Conservation (phyloP, 2,329 filamentous ascomycete genomes). For the Anisogramma anomala region DNA sequence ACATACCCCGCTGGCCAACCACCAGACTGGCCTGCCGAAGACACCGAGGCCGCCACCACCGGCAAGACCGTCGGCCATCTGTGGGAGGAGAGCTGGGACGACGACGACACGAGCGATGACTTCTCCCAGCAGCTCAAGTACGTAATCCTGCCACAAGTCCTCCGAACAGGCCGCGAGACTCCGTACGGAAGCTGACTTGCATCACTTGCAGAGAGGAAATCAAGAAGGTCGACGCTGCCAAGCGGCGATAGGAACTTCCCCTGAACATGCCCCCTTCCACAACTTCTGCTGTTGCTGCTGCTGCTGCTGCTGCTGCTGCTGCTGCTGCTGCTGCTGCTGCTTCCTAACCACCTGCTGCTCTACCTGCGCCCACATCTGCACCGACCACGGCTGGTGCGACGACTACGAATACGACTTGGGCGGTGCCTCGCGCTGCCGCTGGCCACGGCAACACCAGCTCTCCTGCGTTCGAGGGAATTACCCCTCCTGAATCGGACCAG, state of each 20-base stretch:
- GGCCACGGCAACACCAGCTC: too few species aligned
- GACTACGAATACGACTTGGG: too few species aligned
- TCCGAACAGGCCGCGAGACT: too few species aligned
- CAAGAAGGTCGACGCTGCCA: conserved; percentile 79
- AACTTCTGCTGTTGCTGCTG: neutral
- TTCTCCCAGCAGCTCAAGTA: conserved; percentile 92
- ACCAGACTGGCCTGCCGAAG: conserved; percentile 84
- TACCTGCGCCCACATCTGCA: too few species aligned
- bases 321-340: too few species aligned
- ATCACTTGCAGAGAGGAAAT: conserved; percentile 60
- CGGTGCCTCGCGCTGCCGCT: too few species aligned
- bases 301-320: too few species aligned
- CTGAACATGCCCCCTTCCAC: neutral
- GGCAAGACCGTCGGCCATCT: conserved; percentile 63
- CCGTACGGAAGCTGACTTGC: too few species aligned
- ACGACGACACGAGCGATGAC: conserved; percentile 93
- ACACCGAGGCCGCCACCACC: conserved; percentile 67
- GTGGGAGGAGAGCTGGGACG: conserved; percentile 99
- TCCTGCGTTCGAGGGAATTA: neutral
- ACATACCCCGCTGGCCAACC: conserved; percentile 4
- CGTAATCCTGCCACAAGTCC: conserved; percentile 21
- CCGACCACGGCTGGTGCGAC: too few species aligned
- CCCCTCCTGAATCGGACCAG: neutral
- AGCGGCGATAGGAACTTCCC: conserved; percentile 41
- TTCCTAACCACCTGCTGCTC: too few species aligned